Conservation (phyloP, 257 asterid genomes). For the Henckelia pumila region DNA sequence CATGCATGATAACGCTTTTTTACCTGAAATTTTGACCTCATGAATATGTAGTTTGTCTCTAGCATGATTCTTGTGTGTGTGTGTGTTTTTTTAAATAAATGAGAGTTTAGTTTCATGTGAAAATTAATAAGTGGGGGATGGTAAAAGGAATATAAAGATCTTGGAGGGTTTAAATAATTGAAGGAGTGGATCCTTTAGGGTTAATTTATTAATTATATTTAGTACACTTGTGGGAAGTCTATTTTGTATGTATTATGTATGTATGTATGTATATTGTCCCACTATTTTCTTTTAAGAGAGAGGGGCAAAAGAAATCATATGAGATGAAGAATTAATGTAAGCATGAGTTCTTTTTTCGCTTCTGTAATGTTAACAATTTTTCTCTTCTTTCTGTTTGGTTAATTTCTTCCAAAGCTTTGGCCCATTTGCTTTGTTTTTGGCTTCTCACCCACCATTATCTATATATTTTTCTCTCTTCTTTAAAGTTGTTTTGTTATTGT, state of each 20-base stretch:
- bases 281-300: slow-evolving; percentile 28
- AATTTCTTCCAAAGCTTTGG: too few relatives aligned
- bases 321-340: slow-evolving; percentile 39
- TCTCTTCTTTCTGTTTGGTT: slow-evolving; percentile 48
- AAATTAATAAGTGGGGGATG: too few relatives aligned
- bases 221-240: slow-evolving; percentile 39
- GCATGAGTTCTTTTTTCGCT: slow-evolving; percentile 27
- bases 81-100: too few relatives aligned
- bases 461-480: slow-evolving; percentile 14
- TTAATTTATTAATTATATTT: not conserved
- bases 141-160: slow-evolving; percentile 16
- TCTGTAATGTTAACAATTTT: slow-evolving; percentile 16
- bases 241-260: slow-evolving; percentile 42
- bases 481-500: not conserved
- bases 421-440: slow-evolving; percentile 1
- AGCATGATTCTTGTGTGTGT: not conserved
- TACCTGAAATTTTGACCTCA: not conserved
- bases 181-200: slow-evolving; percentile 26
- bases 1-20: not conserved
- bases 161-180: slow-evolving; percentile 51
- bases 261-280: slow-evolving; percentile 46
- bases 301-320: slow-evolving; percentile 23
- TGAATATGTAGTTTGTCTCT: too few relatives aligned
- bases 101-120: not conserved
- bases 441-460: slow-evolving; percentile 24